phyloP scores from a whole-genome alignment of 441 rosid genomes.

The Heliophila coronopifolia region DNA sequence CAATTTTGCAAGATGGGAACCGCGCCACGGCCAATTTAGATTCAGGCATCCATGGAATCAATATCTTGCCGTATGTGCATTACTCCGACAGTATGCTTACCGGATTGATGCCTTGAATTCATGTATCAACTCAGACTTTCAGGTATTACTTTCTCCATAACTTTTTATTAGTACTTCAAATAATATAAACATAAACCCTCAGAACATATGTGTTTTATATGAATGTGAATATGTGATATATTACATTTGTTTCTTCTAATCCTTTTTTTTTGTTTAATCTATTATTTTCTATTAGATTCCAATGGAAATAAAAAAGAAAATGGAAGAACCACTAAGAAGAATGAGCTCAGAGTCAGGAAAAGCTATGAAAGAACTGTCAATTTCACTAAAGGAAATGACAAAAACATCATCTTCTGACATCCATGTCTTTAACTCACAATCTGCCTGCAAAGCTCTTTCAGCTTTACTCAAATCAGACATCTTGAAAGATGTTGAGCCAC shows the following conservation, averaged over 20 bases:
- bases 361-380: conserved; percentile 33
- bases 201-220: too few species aligned
- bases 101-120: conserved; percentile 29
- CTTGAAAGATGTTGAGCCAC: conserved; percentile 36
- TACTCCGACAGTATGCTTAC: conserved; percentile 30
- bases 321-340: conserved; percentile 30
- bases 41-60: conserved; percentile 76
- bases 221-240: background rate
- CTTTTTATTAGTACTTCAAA: background rate
- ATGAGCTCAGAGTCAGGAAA: conserved; percentile 37
- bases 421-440: conserved; percentile 34
- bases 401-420: conserved; percentile 23
- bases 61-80: conserved; percentile 41
- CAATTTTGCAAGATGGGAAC: conserved; percentile 73
- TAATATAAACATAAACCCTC: too few species aligned
- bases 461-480: conserved; percentile 36
- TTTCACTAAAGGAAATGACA: conserved; percentile 34
- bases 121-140: conserved; percentile 33
- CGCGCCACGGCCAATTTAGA: conserved; percentile 52
- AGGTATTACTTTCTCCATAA: conserved; percentile 8
- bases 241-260: background rate
- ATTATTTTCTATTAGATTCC: conserved; percentile 18
- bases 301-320: conserved; percentile 25
- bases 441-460: conserved; percentile 35
- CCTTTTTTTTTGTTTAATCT: background rate